Percentiles rank a stretch among this genome's conserved stretches.
These are phyloP conservation scores for Penicillium ucsense DNA, from an alignment of 495 filamentous ascomycete species.

Conservation along the genomic window DNA sequence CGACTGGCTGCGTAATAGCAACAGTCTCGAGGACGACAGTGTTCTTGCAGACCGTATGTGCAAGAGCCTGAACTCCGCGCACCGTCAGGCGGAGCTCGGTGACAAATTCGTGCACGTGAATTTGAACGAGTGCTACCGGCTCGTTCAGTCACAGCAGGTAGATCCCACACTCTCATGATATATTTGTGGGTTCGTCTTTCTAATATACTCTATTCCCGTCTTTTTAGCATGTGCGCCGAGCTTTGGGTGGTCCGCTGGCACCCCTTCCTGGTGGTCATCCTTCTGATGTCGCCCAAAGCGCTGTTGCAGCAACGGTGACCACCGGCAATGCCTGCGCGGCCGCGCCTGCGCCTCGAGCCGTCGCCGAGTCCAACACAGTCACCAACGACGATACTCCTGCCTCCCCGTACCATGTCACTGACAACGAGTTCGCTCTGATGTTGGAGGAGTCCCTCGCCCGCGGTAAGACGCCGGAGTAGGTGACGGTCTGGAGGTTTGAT, in stretches of 20 bases:
- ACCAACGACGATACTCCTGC: not conserved
- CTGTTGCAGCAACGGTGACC: too few species aligned
- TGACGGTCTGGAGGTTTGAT: not conserved
- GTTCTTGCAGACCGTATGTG: not conserved
- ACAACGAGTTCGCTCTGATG: not conserved
- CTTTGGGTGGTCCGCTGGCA: not conserved
- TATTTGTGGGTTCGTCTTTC: not conserved
- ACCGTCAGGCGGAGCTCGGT: not conserved
- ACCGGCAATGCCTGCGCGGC: not conserved
- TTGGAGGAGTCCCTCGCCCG: not conserved
- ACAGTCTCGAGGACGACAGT: not conserved
- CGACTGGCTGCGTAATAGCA: constrained; percentile 1
- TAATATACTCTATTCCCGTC: not conserved
- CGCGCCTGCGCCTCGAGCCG: not conserved
- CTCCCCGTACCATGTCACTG: not conserved
- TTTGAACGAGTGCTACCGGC: not conserved
- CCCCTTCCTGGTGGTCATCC: not conserved
- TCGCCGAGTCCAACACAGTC: not conserved
- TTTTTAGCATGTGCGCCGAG: not conserved
- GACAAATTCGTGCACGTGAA: not conserved
- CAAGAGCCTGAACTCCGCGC: not conserved
- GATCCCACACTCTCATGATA: not conserved
- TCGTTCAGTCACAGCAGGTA: not conserved
- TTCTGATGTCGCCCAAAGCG: not conserved
- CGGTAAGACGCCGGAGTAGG: not conserved